Base-by-base conservation (phyloP, 2,329 filamentous ascomycete species). In the Claviceps purpurea region DNA sequence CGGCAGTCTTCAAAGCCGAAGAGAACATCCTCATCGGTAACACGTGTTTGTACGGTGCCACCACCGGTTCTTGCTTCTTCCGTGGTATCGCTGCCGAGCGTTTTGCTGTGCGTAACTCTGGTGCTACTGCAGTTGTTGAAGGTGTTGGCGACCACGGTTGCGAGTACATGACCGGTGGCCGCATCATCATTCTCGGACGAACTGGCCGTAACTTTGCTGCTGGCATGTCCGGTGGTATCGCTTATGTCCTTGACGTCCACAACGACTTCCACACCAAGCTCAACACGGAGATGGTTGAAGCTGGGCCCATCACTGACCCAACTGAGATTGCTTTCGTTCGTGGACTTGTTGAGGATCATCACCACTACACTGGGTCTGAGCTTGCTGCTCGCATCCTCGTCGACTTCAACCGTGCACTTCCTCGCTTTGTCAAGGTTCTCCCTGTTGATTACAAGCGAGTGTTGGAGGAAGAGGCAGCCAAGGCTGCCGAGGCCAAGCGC, bases 131-230 rank as follows among this genome's bases (percentile, higher is more conserved):
- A n/a, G 87, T 97, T 58, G 90, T 96, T 56, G 91, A 97, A 71
- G 91, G 91, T 71, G 81, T 95, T 58, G 91, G 91, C 76, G 91
- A 97, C 68, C 91, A 97, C 67, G 87, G 89, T 56, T 96, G 90
- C 66, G 91, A 97, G 76, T 97, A 97, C 79, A 97, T 97, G 91
- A 96, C 91, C 63, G 91, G 91, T 66, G 91, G 91, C 65, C 88
- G 90, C 64, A 77, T 96, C 49, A 74, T 97, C 57, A 79, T 95
- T 63, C 78, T 97, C 47, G 91, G 91, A 54, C 82, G 80, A 62
- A 95, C 89, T 64, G 91, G 91, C 46, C 90, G 91, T 61, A 97
- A 97, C 76, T 97, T 97, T 64, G 91, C 90, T 61, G 91, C 91
- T 56, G 91, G 91, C 76, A 97, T 97, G 91, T 96, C 90, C 63